Conservation (phyloP, 805 yeast genomes). For the Saccharomycopsis sp. region DNA sequence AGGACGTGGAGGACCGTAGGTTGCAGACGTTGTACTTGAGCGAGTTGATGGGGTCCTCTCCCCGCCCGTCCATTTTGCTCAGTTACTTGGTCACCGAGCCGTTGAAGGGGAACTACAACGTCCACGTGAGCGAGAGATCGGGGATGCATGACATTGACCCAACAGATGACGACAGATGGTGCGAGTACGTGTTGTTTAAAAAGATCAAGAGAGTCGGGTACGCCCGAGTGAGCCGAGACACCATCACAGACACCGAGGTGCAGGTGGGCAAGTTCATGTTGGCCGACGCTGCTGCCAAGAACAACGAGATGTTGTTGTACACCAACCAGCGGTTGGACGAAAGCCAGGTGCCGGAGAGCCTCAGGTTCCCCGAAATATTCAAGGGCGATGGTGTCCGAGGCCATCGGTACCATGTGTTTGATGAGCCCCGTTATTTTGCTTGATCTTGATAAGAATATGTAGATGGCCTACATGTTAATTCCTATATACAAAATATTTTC, state of each 20-base stretch:
- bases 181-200: constrained; percentile 89
- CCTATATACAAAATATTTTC: too few species aligned
- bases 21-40: constrained; percentile 72
- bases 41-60: constrained; percentile 71
- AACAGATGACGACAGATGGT: constrained; percentile 95
- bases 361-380: constrained; percentile 71
- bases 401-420: constrained; percentile 89
- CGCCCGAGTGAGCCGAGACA: constrained; percentile 86
- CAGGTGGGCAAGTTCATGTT: constrained; percentile 85
- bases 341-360: constrained; percentile 44
- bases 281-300: constrained; percentile 25
- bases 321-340: constrained; percentile 51
- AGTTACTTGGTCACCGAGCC: constrained; percentile 91
- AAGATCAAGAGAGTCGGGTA: constrained; percentile 82
- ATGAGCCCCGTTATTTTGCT: constrained; percentile 89
- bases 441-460: too few species aligned
- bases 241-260: constrained; percentile 94
- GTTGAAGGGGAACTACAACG: constrained; percentile 80
- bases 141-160: constrained; percentile 94
- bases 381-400: constrained; percentile 90
- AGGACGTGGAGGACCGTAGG: constrained; percentile 88
- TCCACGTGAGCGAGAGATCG: constrained; percentile 73
- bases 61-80: constrained; percentile 75
- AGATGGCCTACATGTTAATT: too few species aligned
- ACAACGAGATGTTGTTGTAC: constrained; percentile 36